phyloP scores from a whole-genome alignment of 2,329 filamentous ascomycete species.

The Fusarium penzigii region DNA sequence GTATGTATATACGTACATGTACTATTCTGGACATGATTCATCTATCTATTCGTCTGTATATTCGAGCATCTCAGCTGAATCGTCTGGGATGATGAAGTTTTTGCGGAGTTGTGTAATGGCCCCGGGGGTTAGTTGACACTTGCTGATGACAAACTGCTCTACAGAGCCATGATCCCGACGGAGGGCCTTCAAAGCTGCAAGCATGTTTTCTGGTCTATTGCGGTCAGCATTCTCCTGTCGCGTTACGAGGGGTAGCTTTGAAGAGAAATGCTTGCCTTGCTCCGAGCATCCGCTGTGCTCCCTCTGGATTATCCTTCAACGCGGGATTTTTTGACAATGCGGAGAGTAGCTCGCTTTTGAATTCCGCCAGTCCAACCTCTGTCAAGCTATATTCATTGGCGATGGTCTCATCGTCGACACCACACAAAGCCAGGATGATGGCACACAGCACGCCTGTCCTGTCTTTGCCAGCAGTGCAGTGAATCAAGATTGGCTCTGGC shows the following conservation, averaged over 20 bases:
- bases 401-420: conserved; percentile 59
- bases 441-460: conserved; percentile 72
- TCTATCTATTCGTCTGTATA: conserved; percentile 24
- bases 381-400: conserved; percentile 70
- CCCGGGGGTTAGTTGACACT: conserved; percentile 57
- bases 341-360: conserved; percentile 52
- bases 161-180: conserved; percentile 61
- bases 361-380: conserved; percentile 57
- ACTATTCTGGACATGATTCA: conserved; percentile 8
- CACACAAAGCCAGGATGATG: conserved; percentile 63
- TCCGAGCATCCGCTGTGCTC: conserved; percentile 48
- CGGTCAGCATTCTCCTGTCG: no score
- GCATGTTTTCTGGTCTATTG: conserved; percentile 48
- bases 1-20: conserved; percentile 15
- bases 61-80: conserved; percentile 4
- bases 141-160: conserved; percentile 61
- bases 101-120: conserved; percentile 54
- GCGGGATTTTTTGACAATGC: conserved; percentile 52
- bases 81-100: conserved; percentile 47
- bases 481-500: conserved; percentile 58
- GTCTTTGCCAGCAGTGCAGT: conserved; percentile 79
- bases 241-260: no score
- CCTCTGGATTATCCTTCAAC: conserved; percentile 46
- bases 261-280: conserved; percentile 37
- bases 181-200: conserved; percentile 54